Evolutionary conservation across 179 eudicot genomes (phyloP).

Genomic region (Amaranthus tricolor): DNA sequence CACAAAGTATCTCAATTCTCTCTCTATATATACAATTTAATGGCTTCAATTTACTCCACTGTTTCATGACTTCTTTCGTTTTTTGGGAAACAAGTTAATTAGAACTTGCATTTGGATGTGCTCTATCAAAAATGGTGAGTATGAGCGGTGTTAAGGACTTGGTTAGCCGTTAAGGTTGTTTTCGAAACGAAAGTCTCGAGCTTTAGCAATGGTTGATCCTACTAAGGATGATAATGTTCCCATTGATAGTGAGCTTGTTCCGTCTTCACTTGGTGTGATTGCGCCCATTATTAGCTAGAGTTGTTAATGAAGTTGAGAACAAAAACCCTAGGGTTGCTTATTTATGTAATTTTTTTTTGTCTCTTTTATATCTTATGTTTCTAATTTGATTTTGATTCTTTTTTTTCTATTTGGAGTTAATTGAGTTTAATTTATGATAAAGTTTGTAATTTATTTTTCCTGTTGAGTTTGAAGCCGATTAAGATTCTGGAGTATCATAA

Average conservation of each 20-base stretch:
- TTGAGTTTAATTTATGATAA: neutral
- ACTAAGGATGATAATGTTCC: conserved; percentile 39
- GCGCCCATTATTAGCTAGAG: conserved; percentile 77
- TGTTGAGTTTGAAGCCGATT: neutral
- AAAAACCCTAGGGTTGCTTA: conserved; percentile 84
- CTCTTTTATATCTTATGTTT: neutral
- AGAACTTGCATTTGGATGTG: neutral
- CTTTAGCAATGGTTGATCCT: conserved; percentile 51
- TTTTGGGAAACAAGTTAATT: neutral
- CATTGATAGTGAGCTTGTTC: conserved; percentile 84
- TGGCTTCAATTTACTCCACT: neutral
- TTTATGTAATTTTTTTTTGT: conserved; percentile 45
- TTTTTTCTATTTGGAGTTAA: neutral
- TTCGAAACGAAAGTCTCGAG: conserved; percentile 44
- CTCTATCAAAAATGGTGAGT: conserved; percentile 49
- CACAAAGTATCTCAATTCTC: conserved; percentile 37
- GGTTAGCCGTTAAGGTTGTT: conserved; percentile 35
- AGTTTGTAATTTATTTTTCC: neutral
- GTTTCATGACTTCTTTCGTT: conserved; percentile 2
- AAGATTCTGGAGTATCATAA: too few relatives aligned
- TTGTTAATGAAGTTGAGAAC: conserved; percentile 76
- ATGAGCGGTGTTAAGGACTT: conserved; percentile 45
- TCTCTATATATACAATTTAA: neutral
- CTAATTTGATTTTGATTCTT: neutral
- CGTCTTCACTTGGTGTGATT: conserved; percentile 71